Evolutionary conservation across 306 rosid genomes (phyloP).

Genomic region (Erythrophleum fordii): DNA sequence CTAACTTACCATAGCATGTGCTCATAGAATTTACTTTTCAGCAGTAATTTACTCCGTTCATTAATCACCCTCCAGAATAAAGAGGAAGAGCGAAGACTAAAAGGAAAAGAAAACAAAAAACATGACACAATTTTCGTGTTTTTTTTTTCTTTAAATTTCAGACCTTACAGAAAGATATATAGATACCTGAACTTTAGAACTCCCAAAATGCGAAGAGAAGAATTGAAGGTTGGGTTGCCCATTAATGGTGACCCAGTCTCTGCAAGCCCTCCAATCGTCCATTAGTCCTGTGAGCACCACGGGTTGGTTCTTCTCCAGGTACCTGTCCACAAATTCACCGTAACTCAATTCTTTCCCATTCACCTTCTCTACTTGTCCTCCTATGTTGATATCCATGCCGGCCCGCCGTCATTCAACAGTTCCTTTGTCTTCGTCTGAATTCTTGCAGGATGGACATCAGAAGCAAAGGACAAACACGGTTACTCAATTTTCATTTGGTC

Average conservation of each 20-base stretch:
- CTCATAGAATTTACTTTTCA: neutral
- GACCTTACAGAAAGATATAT: neutral
- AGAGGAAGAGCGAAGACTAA: neutral
- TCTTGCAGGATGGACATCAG: too few species aligned
- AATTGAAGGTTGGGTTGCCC: constrained; percentile 69
- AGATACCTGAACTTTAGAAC: constrained; percentile 81
- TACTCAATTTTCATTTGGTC: too few species aligned
- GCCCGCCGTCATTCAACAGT: neutral
- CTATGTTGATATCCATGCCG: constrained; percentile 58
- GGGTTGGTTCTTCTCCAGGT: constrained; percentile 76
- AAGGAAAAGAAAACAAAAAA: neutral
- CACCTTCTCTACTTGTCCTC: constrained; percentile 71
- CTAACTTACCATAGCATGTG: neutral
- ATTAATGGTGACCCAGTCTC: constrained; percentile 68
- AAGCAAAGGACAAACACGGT: neutral
- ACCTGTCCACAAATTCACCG: constrained; percentile 65
- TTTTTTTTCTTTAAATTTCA: neutral
- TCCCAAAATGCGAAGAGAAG: constrained; percentile 68
- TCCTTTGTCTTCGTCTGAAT: neutral
- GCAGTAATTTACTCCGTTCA: neutral
- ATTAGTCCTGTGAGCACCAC: constrained; percentile 75
- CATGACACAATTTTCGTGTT: neutral
- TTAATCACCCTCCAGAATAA: neutral
- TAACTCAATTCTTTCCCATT: constrained; percentile 72
- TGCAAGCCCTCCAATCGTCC: constrained; percentile 81